phyloP scores from a whole-genome alignment of 345 rosid genomes.

The Populus davidiana region DNA sequence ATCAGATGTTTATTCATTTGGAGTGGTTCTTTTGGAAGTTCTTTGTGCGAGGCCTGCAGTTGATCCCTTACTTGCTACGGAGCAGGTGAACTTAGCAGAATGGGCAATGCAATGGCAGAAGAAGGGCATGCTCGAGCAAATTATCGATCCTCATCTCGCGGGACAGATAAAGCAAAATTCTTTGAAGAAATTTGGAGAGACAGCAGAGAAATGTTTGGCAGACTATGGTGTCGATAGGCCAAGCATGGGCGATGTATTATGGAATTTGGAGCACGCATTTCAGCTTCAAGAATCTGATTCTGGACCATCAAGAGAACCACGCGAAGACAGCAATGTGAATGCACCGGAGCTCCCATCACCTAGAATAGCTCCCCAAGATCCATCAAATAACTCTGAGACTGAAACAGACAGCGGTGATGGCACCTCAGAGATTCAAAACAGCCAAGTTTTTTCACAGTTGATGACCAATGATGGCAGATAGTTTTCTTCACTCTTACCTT shows the following conservation, averaged over 20 bases:
- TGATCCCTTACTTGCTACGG: conserved; percentile 86
- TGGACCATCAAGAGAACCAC: conserved; percentile 34
- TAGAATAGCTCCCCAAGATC: conserved; percentile 20
- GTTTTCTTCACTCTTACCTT: neutral
- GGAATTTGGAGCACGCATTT: conserved; percentile 80
- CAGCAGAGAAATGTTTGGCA: conserved; percentile 93
- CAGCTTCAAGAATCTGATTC: conserved; percentile 86
- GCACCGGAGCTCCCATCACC: conserved; percentile 16
- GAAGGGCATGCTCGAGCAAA: conserved; percentile 70
- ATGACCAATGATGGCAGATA: conserved; percentile 79
- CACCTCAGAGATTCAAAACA: conserved; percentile 55
- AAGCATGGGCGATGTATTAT: conserved; percentile 82
- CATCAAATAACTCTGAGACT: conserved; percentile 18
- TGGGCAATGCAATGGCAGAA: conserved; percentile 98
- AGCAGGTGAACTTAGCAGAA: conserved; percentile 91
- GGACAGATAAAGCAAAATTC: conserved; percentile 64
- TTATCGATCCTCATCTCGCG: conserved; percentile 65
- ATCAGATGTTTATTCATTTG: conserved; percentile 92
- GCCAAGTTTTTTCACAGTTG: conserved; percentile 83
- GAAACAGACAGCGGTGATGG: conserved; percentile 40
- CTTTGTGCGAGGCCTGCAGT: conserved; percentile 96
- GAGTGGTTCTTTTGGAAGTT: conserved; percentile 87
- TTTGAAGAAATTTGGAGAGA: conserved; percentile 78
- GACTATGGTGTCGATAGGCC: conserved; percentile 97
- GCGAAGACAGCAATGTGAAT: conserved; percentile 19